Percentiles rank a stretch among this genome's conserved stretches.
Evolutionary conservation across 495 filamentous ascomycete genomes (phyloP).

Genomic region (Pseudotulostoma volvatum): DNA sequence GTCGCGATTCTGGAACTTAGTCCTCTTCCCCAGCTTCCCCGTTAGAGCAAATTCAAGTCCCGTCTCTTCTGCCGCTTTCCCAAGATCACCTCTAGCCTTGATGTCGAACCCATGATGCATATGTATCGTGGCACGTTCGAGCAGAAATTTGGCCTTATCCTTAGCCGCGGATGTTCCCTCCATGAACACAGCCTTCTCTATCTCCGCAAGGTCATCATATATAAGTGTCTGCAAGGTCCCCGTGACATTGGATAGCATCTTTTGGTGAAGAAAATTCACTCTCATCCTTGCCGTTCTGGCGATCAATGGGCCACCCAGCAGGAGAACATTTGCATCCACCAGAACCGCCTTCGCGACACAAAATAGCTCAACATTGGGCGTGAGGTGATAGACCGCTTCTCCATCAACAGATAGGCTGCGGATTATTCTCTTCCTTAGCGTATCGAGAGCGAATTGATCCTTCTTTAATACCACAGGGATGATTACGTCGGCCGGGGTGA

Average conservation of each 20-base stretch:
- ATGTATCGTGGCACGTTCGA: conserved; percentile 71
- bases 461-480: conserved; percentile 25
- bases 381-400: conserved; percentile 69
- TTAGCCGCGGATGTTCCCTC: conserved; percentile 13
- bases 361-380: conserved; percentile 68
- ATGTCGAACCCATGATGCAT: conserved; percentile 72
- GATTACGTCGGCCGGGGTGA: conserved; percentile 34
- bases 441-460: conserved; percentile 10
- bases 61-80: conserved; percentile 41
- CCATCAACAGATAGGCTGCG: conserved; percentile 62
- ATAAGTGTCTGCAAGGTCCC: conserved; percentile 43
- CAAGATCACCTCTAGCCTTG: conserved; percentile 55
- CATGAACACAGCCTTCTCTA: conserved; percentile 28
- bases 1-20: conserved; percentile 79
- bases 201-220: conserved; percentile 30
- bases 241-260: conserved; percentile 64
- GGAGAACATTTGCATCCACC: conserved; percentile 27
- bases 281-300: conserved; percentile 38
- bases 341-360: conserved; percentile 57
- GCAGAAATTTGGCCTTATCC: conserved; percentile 44
- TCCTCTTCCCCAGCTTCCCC: conserved; percentile 77
- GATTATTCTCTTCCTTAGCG: conserved; percentile 37
- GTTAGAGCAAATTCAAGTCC: conserved; percentile 72
- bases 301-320: conserved; percentile 24
- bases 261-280: conserved; percentile 74